Percentiles rank a stretch among this genome's conserved stretches.
Evolutionary conservation across 2,329 filamentous ascomycete species (phyloP).

Genomic region (Trichophyton mentagrophytes): DNA sequence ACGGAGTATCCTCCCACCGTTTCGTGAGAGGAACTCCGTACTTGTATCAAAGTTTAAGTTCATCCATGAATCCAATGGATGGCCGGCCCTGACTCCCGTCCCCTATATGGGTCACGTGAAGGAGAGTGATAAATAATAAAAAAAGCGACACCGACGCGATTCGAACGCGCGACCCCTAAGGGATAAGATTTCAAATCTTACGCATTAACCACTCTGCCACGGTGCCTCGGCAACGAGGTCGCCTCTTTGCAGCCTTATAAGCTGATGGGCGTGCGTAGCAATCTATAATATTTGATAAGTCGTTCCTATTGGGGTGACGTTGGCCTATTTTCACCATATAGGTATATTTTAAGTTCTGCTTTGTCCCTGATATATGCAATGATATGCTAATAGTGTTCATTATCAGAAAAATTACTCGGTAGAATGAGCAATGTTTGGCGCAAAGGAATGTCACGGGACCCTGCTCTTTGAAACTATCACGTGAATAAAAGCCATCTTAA

Average conservation of each 20-base stretch:
- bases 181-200: neutral
- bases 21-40: no score
- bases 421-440: no score
- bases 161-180: neutral
- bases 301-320: no score
- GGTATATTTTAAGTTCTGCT: neutral
- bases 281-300: no score
- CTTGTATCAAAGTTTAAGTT: no score
- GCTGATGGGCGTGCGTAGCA: neutral
- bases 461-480: neutral
- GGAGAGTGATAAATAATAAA: neutral
- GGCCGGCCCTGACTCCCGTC: no score
- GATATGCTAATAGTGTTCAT: neutral
- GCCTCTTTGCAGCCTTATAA: neutral
- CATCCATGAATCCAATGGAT: no score
- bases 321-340: no score
- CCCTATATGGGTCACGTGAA: no score
- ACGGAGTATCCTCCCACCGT: no score
- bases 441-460: neutral
- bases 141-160: neutral
- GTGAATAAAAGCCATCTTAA: neutral
- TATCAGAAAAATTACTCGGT: no score
- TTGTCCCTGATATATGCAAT: neutral
- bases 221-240: neutral
- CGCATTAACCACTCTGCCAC: neutral